Evolutionary conservation across 371 early-diverging fungal species (phyloP).

Genomic region (Apophysomyces trapeziformis): DNA sequence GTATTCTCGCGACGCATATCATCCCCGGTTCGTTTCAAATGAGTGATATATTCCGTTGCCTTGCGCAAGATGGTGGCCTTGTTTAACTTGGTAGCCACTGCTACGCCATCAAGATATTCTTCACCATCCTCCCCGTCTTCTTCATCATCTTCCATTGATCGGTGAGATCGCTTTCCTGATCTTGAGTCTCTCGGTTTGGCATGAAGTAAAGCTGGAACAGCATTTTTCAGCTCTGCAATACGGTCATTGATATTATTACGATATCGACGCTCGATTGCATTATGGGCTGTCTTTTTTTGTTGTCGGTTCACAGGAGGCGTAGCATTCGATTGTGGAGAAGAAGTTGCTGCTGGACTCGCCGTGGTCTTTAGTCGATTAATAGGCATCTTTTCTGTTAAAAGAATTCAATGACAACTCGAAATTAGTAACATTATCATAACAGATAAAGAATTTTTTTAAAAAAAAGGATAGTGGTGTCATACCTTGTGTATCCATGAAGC

Average conservation of each 20-base stretch:
- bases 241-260: slow-evolving; percentile 95
- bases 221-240: slow-evolving; percentile 81
- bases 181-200: slow-evolving; percentile 55
- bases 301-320: slow-evolving; percentile 22
- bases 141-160: slow-evolving; percentile 51
- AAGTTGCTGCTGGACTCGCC: background rate
- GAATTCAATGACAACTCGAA: background rate
- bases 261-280: slow-evolving; percentile 91
- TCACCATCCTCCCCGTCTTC: slow-evolving; percentile 63
- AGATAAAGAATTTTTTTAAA: background rate
- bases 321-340: background rate
- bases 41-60: slow-evolving; percentile 87
- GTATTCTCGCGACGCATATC: slow-evolving; percentile 59
- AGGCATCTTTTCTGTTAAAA: slow-evolving; percentile 38
- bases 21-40: slow-evolving; percentile 69
- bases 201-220: slow-evolving; percentile 83
- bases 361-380: slow-evolving; percentile 41
- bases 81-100: slow-evolving; percentile 81
- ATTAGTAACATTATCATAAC: background rate
- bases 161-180: slow-evolving; percentile 38
- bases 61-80: slow-evolving; percentile 90
- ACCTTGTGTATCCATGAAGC: background rate
- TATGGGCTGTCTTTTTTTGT: slow-evolving; percentile 89
- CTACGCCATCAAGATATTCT: slow-evolving; percentile 69
- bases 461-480: background rate